phyloP scores from a whole-genome alignment of 2,329 filamentous ascomycete species.

The Xylaria sp. region DNA sequence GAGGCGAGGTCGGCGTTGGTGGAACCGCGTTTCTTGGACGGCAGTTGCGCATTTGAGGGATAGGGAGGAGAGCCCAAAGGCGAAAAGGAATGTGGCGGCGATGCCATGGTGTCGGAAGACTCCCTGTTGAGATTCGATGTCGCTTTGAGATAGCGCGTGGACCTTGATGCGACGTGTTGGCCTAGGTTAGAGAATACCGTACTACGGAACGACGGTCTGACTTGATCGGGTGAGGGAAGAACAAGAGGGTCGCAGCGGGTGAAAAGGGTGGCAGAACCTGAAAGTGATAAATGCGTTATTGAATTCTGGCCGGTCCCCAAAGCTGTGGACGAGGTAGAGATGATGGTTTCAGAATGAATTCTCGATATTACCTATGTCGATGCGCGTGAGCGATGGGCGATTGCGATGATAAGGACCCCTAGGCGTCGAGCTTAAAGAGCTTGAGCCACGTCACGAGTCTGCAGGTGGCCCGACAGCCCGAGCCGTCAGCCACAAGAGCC shows the following conservation, averaged over 20 bases:
- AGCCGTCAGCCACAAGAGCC: background rate
- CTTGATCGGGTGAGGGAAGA: too few species aligned
- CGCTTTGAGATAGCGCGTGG: background rate
- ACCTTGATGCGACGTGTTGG: background rate
- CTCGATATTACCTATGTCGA: too few species aligned
- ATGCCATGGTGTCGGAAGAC: constrained; percentile 49
- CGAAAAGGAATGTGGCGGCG: constrained; percentile 55
- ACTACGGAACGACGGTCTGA: too few species aligned
- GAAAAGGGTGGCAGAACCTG: too few species aligned
- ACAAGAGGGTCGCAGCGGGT: too few species aligned
- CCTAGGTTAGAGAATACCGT: too few species aligned
- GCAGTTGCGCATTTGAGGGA: constrained; percentile 53
- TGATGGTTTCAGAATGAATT: background rate
- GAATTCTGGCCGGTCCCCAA: too few species aligned
- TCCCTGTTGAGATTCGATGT: background rate
- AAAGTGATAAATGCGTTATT: background rate
- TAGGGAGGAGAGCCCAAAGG: constrained; percentile 59
- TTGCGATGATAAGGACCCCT: constrained; percentile 1
- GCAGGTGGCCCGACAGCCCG: too few species aligned
- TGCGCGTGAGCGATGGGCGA: background rate
- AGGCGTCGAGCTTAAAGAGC: background rate
- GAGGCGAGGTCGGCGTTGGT: constrained; percentile 56
- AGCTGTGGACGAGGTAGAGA: constrained; percentile 3
- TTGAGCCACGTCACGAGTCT: background rate
- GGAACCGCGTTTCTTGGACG: constrained; percentile 65